These are phyloP conservation scores for Pyrus communis DNA, from an alignment of 306 rosid genomes.

Conservation along the genomic window DNA sequence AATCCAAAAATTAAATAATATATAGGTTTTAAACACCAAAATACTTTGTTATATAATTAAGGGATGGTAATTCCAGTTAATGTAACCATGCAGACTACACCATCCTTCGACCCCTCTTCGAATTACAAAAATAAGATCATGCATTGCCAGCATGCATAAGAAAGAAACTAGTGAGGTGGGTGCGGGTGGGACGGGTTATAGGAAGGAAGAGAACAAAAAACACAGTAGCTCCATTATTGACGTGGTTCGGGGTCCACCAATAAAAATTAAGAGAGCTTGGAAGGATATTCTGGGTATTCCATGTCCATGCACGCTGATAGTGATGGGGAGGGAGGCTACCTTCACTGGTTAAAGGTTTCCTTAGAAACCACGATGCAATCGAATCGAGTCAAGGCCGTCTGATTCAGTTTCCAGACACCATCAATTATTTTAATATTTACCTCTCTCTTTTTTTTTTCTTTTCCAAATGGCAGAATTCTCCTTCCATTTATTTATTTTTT, in stretches of 20 bases:
- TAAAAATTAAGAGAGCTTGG: neutral
- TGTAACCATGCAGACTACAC: neutral
- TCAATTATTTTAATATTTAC: neutral
- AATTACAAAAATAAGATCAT: neutral
- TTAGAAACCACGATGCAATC: constrained; percentile 4
- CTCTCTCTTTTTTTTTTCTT: neutral
- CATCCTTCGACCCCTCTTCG: too few species aligned
- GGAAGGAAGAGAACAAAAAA: neutral
- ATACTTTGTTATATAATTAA: neutral
- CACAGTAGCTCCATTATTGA: neutral
- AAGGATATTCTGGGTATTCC: neutral
- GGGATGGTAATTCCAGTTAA: neutral
- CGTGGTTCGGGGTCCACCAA: neutral
- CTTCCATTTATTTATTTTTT: neutral
- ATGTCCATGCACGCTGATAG: neutral
- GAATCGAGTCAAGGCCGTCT: constrained; percentile 1
- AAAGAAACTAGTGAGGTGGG: neutral
- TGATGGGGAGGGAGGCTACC: neutral
- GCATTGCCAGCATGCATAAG: neutral
- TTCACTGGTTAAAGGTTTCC: neutral
- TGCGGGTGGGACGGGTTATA: neutral
- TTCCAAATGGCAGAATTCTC: neutral
- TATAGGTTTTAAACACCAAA: neutral
- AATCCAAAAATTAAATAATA: too few species aligned
- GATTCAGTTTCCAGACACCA: neutral